These are phyloP conservation scores for Herpotrichia juniperi DNA, from an alignment of 2,329 filamentous ascomycete genomes.

Conservation along the genomic window DNA sequence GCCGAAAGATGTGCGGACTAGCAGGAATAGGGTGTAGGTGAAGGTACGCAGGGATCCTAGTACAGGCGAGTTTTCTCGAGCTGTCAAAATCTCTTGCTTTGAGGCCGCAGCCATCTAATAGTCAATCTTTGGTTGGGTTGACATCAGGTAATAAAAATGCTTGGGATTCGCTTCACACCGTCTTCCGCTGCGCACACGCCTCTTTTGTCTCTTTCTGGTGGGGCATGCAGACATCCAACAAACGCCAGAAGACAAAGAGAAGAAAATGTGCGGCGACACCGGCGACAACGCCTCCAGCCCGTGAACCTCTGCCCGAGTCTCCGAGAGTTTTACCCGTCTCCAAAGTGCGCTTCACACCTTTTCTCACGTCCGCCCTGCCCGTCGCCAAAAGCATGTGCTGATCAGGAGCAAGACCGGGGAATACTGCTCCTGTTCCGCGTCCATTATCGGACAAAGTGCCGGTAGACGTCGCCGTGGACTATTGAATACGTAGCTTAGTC, in stretches of 20 bases:
- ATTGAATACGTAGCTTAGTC: too few species aligned
- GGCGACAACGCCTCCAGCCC: not conserved
- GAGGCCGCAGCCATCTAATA: not conserved
- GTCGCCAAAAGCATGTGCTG: slow-evolving; percentile 1
- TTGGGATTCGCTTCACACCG: slow-evolving; percentile 26
- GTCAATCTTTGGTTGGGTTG: slow-evolving; percentile 18
- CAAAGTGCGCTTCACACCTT: not conserved
- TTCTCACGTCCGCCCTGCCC: not conserved
- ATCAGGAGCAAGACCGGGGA: not conserved
- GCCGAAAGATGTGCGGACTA: too few species aligned
- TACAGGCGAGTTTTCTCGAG: too few species aligned
- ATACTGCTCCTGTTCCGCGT: not conserved
- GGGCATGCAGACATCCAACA: not conserved
- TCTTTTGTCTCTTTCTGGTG: not conserved
- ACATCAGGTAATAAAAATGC: slow-evolving; percentile 39
- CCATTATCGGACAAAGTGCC: too few species aligned
- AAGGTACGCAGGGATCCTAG: too few species aligned
- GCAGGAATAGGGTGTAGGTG: too few species aligned
- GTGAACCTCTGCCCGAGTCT: not conserved
- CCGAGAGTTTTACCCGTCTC: not conserved
- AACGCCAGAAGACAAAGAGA: not conserved
- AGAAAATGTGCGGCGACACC: not conserved
- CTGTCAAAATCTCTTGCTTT: too few species aligned
- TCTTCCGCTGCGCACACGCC: slow-evolving; percentile 1
- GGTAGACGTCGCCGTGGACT: too few species aligned